Evolutionary conservation across 352 stramenopile species (phyloP).

Genomic region (Globisporangium lucens): DNA sequence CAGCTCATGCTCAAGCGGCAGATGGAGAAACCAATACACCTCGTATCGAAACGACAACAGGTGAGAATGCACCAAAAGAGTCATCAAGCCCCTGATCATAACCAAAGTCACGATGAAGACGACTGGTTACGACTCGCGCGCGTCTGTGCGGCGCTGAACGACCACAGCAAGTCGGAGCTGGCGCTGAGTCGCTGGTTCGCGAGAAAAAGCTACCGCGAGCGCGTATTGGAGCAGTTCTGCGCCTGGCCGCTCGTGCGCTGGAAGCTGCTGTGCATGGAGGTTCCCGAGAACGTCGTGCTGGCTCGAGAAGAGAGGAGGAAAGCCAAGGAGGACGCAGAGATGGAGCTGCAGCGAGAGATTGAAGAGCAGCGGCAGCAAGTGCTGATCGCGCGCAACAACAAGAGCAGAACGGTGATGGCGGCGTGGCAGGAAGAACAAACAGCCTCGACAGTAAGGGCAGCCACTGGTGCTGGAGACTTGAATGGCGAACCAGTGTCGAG

Average conservation of each 20-base stretch:
- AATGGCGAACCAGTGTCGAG: not conserved
- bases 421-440: conserved; percentile 26
- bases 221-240: conserved; percentile 42
- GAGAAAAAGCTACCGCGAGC: conserved; percentile 32
- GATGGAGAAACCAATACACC: conserved; percentile 26
- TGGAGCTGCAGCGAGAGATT: conserved; percentile 16
- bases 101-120: conserved; percentile 15
- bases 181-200: conserved; percentile 43
- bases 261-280: conserved; percentile 50
- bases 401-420: conserved; percentile 19
- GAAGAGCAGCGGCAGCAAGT: conserved; percentile 30
- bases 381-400: conserved; percentile 26
- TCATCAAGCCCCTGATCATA: conserved; percentile 2
- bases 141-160: conserved; percentile 42
- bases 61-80: conserved; percentile 21
- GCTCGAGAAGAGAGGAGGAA: conserved; percentile 23
- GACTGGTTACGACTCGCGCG: conserved; percentile 63
- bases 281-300: conserved; percentile 32
- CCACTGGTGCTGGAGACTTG: not conserved
- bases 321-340: conserved; percentile 15
- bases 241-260: conserved; percentile 55
- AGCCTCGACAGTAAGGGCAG: not conserved
- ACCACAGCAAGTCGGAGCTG: conserved; percentile 23
- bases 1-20: conserved; percentile 57
- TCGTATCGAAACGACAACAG: conserved; percentile 31